Conservation (phyloP, 257 asterid species). For the Solanum pinnatisectum region DNA sequence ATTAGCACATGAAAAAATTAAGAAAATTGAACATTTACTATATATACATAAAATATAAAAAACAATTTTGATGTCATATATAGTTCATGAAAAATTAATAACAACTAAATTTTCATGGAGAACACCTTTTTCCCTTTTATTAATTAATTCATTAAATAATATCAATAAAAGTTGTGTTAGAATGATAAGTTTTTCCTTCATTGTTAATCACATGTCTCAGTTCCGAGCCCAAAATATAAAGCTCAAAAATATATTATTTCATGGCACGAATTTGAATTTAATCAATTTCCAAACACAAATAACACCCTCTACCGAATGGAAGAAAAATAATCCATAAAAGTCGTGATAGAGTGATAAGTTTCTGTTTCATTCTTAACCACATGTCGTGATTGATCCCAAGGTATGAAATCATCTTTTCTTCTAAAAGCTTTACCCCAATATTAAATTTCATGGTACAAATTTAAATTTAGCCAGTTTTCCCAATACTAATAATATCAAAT, state of each 20-base stretch:
- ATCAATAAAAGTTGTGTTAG: not conserved
- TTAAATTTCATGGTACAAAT: rapidly evolving
- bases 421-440: not conserved
- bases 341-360: not conserved
- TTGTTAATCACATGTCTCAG: not conserved
- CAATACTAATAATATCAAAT: not conserved
- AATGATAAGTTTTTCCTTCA: not conserved
- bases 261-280: too few relatives aligned
- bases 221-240: not conserved
- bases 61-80: not conserved
- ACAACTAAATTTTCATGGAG: not conserved
- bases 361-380: not conserved
- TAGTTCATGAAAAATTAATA: not conserved
- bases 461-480: not conserved
- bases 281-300: too few relatives aligned
- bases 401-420: not conserved
- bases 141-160: not conserved
- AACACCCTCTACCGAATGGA: not conserved
- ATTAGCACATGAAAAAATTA: not conserved
- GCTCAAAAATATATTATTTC: not conserved
- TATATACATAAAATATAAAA: not conserved
- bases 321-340: too few relatives aligned
- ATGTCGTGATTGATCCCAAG: not conserved
- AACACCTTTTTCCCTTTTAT: not conserved
- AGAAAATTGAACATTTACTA: not conserved